phyloP scores from a whole-genome alignment of 768 basidiomycete species.

The Lactifluus echinatus region DNA sequence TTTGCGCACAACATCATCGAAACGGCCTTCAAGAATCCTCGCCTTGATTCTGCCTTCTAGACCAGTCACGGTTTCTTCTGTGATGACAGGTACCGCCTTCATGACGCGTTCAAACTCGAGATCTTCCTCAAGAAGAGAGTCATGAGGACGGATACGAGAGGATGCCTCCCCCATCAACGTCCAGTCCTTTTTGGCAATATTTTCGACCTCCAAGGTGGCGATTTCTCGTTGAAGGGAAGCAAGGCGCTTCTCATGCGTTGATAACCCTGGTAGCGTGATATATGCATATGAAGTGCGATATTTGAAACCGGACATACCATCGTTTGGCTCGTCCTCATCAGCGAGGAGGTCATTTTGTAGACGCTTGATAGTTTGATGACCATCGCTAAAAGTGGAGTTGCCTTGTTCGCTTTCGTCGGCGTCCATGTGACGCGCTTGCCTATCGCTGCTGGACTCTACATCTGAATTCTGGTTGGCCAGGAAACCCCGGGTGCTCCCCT shows the following conservation, averaged over 20 bases:
- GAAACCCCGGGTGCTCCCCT: neutral
- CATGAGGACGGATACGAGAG: constrained; percentile 74
- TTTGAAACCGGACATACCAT: constrained; percentile 14
- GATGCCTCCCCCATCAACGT: constrained; percentile 85
- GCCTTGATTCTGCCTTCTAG: constrained; percentile 89
- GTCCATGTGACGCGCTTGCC: constrained; percentile 11
- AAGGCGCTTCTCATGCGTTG: constrained; percentile 75
- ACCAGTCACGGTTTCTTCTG: constrained; percentile 72
- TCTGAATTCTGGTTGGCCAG: constrained; percentile 23
- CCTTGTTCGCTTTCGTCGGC: constrained; percentile 22
- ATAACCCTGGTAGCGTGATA: constrained; percentile 40
- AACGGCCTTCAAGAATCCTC: constrained; percentile 74
- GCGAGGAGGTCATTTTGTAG: constrained; percentile 75
- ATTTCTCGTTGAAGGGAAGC: constrained; percentile 72
- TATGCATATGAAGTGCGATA: neutral
- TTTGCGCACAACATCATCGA: constrained; percentile 88
- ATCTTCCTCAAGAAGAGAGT: constrained; percentile 88
- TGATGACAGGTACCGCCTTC: constrained; percentile 82
- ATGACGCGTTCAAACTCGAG: constrained; percentile 88
- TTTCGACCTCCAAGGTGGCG: constrained; percentile 70
- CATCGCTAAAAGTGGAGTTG: constrained; percentile 26
- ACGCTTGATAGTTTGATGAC: constrained; percentile 49
- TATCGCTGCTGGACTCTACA: constrained; percentile 15
- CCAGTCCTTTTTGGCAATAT: constrained; percentile 88
- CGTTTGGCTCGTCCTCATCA: constrained; percentile 48